Base-by-base conservation (phyloP, 2,329 filamentous ascomycete species). In the Didymella pinodella region DNA sequence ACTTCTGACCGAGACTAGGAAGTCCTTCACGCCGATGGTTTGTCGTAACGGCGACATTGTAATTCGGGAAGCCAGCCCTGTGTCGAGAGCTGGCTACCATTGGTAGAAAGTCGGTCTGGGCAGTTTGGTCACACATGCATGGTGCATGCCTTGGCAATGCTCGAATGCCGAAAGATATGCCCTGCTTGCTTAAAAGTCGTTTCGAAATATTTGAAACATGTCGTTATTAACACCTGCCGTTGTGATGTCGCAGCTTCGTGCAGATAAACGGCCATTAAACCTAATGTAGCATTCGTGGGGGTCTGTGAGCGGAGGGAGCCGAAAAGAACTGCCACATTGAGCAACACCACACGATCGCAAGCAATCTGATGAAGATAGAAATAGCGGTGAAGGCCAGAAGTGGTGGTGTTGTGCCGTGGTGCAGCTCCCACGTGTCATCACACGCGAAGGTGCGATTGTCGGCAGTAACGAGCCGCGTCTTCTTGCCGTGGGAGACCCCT, bases 391-490 rank as follows among this genome's bases (percentile, higher is more conserved):
- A 12, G 11, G 10, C 32, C 25, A 47, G 5, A 51, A 47, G 12
- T 36, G 32, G 46, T 47, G 22, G 20, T 47, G 28, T 32, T 18
- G 43, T 48, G 48, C 54, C 43, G 36, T 44, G 48, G 18, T 43
- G 43, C 34, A 48, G 28, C 31, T 46, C 40, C 38, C 53, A 36
- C 29, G 38, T 55, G 38, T 48, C 47, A 18, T 12, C 16, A 12
- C 31, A 44, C 29, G 31, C 28, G 41, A 47, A 43, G 43, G 43
- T 31, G 45, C 34, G 34, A 57, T 41, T 43, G 43, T 57, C 48
- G 48, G 41, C 43, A 57, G 34, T 34, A 34, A 14, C 22, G 20
- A 52, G 54, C 43, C 54, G 48, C 28, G 18, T 47, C 10, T 34
- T 32, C 32, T 40, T 41, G 48, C 47, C 41, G 48, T 18, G 25